Base-by-base conservation (phyloP, 2,329 filamentous ascomycete genomes). In the Fusarium lateritium region DNA sequence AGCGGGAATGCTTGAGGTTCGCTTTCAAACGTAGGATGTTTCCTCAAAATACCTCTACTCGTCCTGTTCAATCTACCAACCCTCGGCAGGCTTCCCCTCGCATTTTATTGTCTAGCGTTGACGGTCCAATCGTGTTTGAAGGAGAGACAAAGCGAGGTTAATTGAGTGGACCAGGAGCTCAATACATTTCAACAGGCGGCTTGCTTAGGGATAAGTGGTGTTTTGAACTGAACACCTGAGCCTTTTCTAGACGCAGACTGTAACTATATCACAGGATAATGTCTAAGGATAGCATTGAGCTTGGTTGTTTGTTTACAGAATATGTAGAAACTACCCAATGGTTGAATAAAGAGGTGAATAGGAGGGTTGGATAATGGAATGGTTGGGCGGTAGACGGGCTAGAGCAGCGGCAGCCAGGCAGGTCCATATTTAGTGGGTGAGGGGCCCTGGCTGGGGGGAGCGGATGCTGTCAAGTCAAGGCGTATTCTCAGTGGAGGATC, bases 401-500 rank as follows among this genome's bases (percentile, higher is more conserved):
- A 45, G 66, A 63, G 62, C 49, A 49, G 62, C 60, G 54, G 61
- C 56, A 46, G 50, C 65, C 52, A 56, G 56, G 54, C 46, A 31
- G 28, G 28, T 43, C 45, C 58, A 47, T 67, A 33, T 56, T 56
- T 62, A 70, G 67, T 54, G 50, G 62, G 42, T 38, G 62, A 67
- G 40, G 55, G 42, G 62, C 50, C 34, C 43, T 55, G 50, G 58
- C 58, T 21, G 22, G 58, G 49, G 36, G 26, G 26, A 55, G 65
- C 65, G 61, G 62, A 40, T 67, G 57, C 67, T 69, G 67, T 70
- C 62, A 69, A 67, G 66, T 21, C 62, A 62, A 63, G 56, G 22
- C 56, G 53, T 45, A 17, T 45, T 64, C 53, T 70, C 62, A 70
- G 62, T 69, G 67, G 67, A 67, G 49, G 62, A 46, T 51, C 52